phyloP scores from a whole-genome alignment of 305 asterid species.

The Fraxinus xanthoxyloides region DNA sequence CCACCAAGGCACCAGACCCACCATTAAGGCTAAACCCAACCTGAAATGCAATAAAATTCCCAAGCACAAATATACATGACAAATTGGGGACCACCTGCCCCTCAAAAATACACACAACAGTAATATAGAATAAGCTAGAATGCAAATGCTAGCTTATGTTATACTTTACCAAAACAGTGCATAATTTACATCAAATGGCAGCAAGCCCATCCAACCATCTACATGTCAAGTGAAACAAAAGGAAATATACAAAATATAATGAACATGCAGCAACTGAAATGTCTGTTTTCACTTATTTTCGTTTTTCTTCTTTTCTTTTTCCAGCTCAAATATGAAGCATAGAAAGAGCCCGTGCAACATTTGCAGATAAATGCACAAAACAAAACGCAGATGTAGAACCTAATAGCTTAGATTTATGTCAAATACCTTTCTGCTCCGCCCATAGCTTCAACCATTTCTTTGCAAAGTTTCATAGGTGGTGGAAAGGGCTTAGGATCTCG shows the following conservation, averaged over 20 bases:
- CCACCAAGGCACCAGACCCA: not conserved
- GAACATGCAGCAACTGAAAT: not conserved
- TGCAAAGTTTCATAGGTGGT: conserved; percentile 99
- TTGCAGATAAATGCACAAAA: not conserved
- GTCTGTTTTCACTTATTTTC: not conserved
- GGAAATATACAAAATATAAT: not conserved
- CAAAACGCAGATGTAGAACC: not conserved
- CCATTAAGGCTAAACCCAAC: not conserved
- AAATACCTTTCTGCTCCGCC: conserved; percentile 97
- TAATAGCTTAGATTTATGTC: not conserved
- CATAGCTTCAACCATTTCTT: conserved; percentile 99
- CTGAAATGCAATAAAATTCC: not conserved
- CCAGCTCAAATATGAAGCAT: not conserved
- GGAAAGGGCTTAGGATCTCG: conserved; percentile 99
- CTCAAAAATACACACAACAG: not conserved
- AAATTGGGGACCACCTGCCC: not conserved
- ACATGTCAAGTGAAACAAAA: not conserved
- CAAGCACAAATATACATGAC: not conserved
- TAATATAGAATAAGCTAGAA: not conserved
- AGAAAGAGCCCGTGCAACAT: not conserved
- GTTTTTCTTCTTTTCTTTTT: not conserved
- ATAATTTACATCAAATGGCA: not conserved
- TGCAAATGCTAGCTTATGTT: not conserved
- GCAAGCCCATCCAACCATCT: not conserved
- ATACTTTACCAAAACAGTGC: not conserved